Base-by-base conservation (phyloP, 495 filamentous ascomycete genomes). In the Darksidea phi region DNA sequence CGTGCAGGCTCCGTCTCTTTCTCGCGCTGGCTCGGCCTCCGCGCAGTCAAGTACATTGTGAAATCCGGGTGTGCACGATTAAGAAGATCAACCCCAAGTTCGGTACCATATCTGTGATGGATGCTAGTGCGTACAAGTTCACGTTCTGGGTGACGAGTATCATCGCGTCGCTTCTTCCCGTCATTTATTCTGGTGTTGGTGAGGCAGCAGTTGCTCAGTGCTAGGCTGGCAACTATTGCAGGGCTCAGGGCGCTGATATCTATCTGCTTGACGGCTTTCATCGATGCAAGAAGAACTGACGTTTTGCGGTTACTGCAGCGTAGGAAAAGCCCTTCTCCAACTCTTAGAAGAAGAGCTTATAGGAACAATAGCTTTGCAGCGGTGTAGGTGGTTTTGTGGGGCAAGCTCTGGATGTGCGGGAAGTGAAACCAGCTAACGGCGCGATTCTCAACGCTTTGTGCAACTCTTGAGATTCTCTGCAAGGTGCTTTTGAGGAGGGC, bases 301-400 rank as follows among this genome's bases (percentile, higher is more conserved):
- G 56, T 72, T 2, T 72, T 48, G 61, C 57, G 20, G 68, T 64
- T 25, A 70, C 71, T 63, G 76, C 76, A 71, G 71, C 66, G 66
- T 67, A 55, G 13, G 63, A 57, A 54, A 5, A 3, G 10, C 10
- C 28, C 3, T 10, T 32, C 28, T 32, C 3, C 28, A 32, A 4
- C 28, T 32, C 28, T n/a, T 10, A 32, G 3, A 3, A 4, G 28
- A 32, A 4, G 28, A 32, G 28, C 10, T 32, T 4, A 32, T 10
- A 32, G 4, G 10, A 3, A 10, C 10, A 17, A 13, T 43, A 54
- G 51, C 8, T 54, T 54, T 24, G 51, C 51, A 2, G 51, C 51
- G 5, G 51, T 54, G 13, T 34, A 42, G 42, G 28, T 54, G 3
- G 36, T 54, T 23, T 54, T 42, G 28, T 32, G 3, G 28, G 28